Evolutionary conservation across 2,329 filamentous ascomycete genomes (phyloP), one percentile per base, ranked within the genome.

Genomic region (Immersiporthe knoxdaviesiana): DNA sequence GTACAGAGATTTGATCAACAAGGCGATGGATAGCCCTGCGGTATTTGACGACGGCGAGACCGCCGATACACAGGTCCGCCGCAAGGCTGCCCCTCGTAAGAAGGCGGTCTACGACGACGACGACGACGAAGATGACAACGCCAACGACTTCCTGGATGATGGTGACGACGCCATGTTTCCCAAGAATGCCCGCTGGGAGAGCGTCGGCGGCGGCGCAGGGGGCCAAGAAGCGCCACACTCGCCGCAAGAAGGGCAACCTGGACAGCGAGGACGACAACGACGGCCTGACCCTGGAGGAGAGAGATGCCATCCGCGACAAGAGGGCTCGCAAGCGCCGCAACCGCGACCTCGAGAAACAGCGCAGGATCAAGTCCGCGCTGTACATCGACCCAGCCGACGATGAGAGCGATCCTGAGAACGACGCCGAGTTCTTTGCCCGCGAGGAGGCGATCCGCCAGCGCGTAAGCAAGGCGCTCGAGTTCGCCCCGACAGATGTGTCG

Each of bases 381-480:
- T 95, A 90, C 75, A 91, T 99, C 64, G 88, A 91, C 69, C 90
- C 91, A 50, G 93, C 91, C 73, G 96, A 98, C 77, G 96, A 98
- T 66, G 94, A 97, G 74, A 90, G 87, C n/a, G 93, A 97, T 75
- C 93, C 94, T 61, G 87, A 88, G 68, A 88, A 92, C 21, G 84
- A 85, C 63, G 79, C 83, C 30, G 88, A 87, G 27, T 97, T 97
- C 80, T 97, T 95, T 79, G 89, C 86, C 2, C 85, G 87, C 21
- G 94, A 97, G 79, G 89, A 90, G 78, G 79, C 78, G 21, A 84
- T 91, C 70, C 84, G 92, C 63, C 84, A 88, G 72, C 85, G 85
- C 62, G 81, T 83, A 27, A 81, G 79, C 66, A 77, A 77, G 18
- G 79, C 78, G 1, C 81, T 78, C 1, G 67, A 74, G 63, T 73